Conservation (phyloP, 2,329 filamentous ascomycete genomes). For the Clarireedia hainanense region DNA sequence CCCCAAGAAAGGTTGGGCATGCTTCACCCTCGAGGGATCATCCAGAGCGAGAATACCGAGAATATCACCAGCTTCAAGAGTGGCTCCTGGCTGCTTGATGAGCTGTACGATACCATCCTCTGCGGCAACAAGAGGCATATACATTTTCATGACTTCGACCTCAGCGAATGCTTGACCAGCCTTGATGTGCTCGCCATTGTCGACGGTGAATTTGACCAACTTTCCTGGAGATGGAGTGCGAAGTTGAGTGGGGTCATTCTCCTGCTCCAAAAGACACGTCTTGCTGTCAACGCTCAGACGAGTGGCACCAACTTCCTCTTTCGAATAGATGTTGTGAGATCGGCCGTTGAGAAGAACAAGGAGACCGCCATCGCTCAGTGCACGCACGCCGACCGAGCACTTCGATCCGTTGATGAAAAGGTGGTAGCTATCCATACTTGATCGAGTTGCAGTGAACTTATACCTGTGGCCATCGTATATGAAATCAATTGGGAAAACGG, state of each 20-base stretch:
- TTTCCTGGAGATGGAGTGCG: constrained; percentile 93
- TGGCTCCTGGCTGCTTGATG: constrained; percentile 98
- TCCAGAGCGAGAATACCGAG: constrained; percentile 94
- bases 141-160: constrained; percentile 99
- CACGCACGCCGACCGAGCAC: constrained; percentile 85
- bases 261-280: constrained; percentile 94
- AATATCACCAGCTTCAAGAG: constrained; percentile 94
- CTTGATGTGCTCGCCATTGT: constrained; percentile 87
- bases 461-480: constrained; percentile 96
- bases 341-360: constrained; percentile 84
- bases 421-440: constrained; percentile 88
- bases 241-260: constrained; percentile 97
- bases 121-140: constrained; percentile 93
- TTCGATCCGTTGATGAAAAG: constrained; percentile 99
- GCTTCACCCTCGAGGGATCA: constrained; percentile 93
- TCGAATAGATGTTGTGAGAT: constrained; percentile 99
- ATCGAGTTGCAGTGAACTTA: constrained; percentile 95
- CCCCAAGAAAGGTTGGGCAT: constrained; percentile 86
- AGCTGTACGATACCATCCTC: constrained; percentile 96
- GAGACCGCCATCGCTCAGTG: constrained; percentile 87
- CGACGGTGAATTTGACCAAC: constrained; percentile 94
- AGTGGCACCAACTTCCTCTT: constrained; percentile 93
- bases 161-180: constrained; percentile 92
- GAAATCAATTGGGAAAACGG: constrained; percentile 95
- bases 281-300: constrained; percentile 96